A percentile compares a stretch with the other conserved stretches of the same genome.
Conservation (phyloP, 148 eudicot species). For the Pouteria glomerata region DNA sequence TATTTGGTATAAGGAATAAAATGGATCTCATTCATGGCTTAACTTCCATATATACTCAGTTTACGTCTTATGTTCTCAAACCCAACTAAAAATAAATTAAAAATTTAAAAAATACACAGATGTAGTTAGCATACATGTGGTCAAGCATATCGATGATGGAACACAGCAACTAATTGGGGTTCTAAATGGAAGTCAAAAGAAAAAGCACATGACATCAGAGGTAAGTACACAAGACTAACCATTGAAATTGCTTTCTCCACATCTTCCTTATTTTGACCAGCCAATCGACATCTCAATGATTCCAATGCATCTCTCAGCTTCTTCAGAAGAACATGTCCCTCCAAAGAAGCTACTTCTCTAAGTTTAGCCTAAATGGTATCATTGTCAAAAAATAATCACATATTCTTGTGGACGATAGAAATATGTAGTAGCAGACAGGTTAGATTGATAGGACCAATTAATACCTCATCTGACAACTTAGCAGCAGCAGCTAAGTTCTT, state of each 20-base stretch:
- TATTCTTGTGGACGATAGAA: not conserved
- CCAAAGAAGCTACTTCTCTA: constrained; percentile 78
- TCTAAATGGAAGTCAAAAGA: not conserved
- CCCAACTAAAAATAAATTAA: not conserved
- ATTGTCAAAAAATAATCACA: not conserved
- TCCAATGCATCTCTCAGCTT: constrained; percentile 95
- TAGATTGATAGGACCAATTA: not conserved
- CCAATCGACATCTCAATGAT: constrained; percentile 73
- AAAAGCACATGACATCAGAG: not conserved
- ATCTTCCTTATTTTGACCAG: constrained; percentile 83
- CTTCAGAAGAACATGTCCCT: constrained; percentile 95
- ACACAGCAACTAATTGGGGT: not conserved
- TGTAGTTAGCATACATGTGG: not conserved
- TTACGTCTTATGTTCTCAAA: not conserved
- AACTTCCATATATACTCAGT: not conserved
- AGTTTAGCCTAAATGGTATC: constrained; percentile 83
- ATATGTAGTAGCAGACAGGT: not conserved
- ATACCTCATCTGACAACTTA: constrained; percentile 79
- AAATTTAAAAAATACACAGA: not conserved
- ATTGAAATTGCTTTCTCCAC: constrained; percentile 91
- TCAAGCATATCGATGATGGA: not conserved
- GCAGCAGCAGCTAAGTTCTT: constrained; percentile 91
- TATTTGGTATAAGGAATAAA: not conserved
- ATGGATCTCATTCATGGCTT: not conserved
- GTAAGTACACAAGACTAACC: constrained; percentile 37